Evolutionary conservation across 495 filamentous ascomycete genomes (phyloP), one percentile per base, ranked within the genome.

Genomic region (Aspergillus bridgeri): DNA sequence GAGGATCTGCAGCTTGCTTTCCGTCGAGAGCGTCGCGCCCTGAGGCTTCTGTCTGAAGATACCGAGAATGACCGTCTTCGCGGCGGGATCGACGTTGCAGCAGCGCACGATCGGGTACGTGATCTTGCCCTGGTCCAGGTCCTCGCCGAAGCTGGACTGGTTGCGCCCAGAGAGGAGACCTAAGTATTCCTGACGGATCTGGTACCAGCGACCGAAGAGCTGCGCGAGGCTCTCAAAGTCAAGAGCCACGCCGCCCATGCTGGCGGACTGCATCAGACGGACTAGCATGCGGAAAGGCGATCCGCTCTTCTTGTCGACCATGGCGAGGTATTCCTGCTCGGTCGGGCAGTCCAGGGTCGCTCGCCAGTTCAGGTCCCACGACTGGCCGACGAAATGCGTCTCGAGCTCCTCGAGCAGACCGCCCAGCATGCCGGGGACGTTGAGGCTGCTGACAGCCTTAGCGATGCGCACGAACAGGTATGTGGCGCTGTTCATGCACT

Each of bases 401-500:
- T 59, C 42, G 11, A 66, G 53, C 46, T 68, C 62, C 21, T 65
- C 60, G n/a, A 52, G 45, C 22, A 65, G 54, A 4, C 56, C 59
- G 25, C 59, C 56, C 0, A 62, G 51, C 54, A 63, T 63, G 38
- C 49, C 52, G 29, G 57, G 53, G 51, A 60, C 48, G 33, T 55
- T 60, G 11, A 65, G 60, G 29, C 18, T 51, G 38, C 51, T 44
- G 33, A 64, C 48, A n/a, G 56, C 29, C 20, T 57, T 59, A 23
- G 79, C 59, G 5, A 75, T 77, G 33, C 65, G 63, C 47, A 79
- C 69, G 64, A 74, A 75, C 50, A 72, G 58, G 57, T 77, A 82
- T 27, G 74, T 80, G 9, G 80, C 76, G 33, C 65, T 67, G 64
- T 82, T 82, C 57, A 82, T 76, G 19, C 77, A 78, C 63, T 82